Evolutionary conservation across 495 filamentous ascomycete genomes (phyloP).

Genomic region (Daldinia bambusicola): DNA sequence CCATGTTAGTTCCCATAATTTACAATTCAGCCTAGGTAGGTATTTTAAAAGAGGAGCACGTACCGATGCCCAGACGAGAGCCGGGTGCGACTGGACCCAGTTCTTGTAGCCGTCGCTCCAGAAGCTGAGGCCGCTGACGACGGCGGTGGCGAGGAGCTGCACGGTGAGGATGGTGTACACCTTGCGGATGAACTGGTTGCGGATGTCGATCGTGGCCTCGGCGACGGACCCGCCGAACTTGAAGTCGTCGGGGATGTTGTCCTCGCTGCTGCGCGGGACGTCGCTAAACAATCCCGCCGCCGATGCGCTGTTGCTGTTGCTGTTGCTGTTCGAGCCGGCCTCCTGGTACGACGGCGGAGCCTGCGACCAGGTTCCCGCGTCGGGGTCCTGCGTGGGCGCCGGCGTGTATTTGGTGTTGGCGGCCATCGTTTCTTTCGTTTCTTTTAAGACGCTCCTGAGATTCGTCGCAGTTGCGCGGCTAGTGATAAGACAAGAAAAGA

Average conservation of each 20-base stretch:
- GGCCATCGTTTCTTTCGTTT: constrained; percentile 60
- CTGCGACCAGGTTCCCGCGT: constrained; percentile 74
- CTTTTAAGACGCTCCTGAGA: neutral
- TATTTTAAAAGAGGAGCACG: no score
- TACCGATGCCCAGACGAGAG: constrained; percentile 84
- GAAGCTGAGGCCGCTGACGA: constrained; percentile 85
- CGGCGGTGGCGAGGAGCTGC: constrained; percentile 85
- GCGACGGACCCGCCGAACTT: constrained; percentile 95
- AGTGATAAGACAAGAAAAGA: constrained; percentile 8
- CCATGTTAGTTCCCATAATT: constrained; percentile 27
- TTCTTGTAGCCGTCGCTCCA: constrained; percentile 78
- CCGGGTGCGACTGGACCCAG: constrained; percentile 88
- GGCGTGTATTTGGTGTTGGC: constrained; percentile 74
- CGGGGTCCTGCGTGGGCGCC: constrained; percentile 79
- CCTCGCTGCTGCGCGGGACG: constrained; percentile 77
- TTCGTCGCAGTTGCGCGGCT: neutral
- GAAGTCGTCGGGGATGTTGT: constrained; percentile 97
- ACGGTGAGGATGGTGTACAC: constrained; percentile 70
- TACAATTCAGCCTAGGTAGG: no score
- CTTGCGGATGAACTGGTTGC: constrained; percentile 98
- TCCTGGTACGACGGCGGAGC: constrained; percentile 84
- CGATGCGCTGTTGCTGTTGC: constrained; percentile 43
- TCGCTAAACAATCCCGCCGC: constrained; percentile 55
- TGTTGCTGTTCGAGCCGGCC: constrained; percentile 48
- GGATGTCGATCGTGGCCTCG: constrained; percentile 92